Evolutionary conservation across 192 early-diverging fungal genomes (phyloP).

Genomic region (Physocladia obscura): DNA sequence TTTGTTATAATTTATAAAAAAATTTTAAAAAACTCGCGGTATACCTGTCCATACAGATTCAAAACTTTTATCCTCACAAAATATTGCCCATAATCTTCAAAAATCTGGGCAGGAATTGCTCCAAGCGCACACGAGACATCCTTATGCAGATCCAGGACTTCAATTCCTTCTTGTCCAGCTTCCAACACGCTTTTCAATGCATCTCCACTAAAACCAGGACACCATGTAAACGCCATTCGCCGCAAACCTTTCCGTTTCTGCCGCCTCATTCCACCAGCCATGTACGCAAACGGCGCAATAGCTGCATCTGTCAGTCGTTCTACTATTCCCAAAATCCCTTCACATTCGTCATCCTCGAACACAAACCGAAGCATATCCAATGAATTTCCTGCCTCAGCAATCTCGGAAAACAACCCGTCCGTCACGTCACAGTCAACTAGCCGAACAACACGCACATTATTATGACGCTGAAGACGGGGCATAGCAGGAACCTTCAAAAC

Average conservation of each 20-base stretch:
- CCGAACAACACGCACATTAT: slow-evolving; percentile 41
- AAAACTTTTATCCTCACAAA: slow-evolving; percentile 32
- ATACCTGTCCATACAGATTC: slow-evolving; percentile 51
- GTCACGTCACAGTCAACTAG: slow-evolving; percentile 56
- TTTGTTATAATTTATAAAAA: background rate
- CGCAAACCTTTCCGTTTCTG: slow-evolving; percentile 9
- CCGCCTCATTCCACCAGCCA: background rate
- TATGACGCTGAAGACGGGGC: slow-evolving; percentile 17
- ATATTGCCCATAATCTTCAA: slow-evolving; percentile 16
- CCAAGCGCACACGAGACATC: slow-evolving; percentile 46
- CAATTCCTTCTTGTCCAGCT: slow-evolving; percentile 23
- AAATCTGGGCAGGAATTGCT: slow-evolving; percentile 33
- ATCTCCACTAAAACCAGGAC: slow-evolving; percentile 37
- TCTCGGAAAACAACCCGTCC: slow-evolving; percentile 37
- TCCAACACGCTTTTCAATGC: slow-evolving; percentile 30
- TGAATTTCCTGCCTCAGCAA: slow-evolving; percentile 25
- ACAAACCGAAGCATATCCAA: slow-evolving; percentile 48
- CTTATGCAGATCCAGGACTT: slow-evolving; percentile 49
- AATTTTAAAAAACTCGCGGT: slow-evolving; percentile 10
- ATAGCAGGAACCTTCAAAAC: background rate
- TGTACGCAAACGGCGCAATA: slow-evolving; percentile 21
- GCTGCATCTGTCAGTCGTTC: slow-evolving; percentile 32
- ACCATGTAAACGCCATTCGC: slow-evolving; percentile 44
- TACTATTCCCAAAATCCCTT: slow-evolving; percentile 36
- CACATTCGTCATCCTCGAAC: slow-evolving; percentile 52